Percentiles rank a stretch among this genome's conserved stretches.
phyloP scores from a whole-genome alignment of 1,284 basidiomycete species.

The Tilletia caries region DNA sequence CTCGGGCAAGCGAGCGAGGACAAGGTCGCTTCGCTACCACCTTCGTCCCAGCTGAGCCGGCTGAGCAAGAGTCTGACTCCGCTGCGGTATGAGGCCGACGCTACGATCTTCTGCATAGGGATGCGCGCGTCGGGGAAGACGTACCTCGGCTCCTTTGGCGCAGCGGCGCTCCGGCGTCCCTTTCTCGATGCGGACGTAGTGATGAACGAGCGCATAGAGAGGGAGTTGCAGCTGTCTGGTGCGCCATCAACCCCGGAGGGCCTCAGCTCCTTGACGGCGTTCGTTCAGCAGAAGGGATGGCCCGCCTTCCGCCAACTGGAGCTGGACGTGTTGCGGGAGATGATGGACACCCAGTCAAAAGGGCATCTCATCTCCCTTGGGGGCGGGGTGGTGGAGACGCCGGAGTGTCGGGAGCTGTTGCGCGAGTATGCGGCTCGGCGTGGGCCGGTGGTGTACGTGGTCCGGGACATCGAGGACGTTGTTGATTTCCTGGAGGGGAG shows the following conservation, averaged over 20 bases:
- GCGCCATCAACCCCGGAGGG: background rate
- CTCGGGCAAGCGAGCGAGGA: background rate
- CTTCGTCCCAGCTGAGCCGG: constrained; percentile 19
- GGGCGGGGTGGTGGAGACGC: constrained; percentile 88
- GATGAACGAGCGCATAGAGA: constrained; percentile 63
- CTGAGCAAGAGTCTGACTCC: constrained; percentile 31
- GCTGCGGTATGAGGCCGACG: constrained; percentile 56
- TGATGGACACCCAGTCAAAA: constrained; percentile 51
- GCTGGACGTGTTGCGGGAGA: constrained; percentile 52
- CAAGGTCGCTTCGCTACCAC: constrained; percentile 16
- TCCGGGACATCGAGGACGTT: constrained; percentile 69
- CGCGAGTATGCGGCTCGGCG: constrained; percentile 64
- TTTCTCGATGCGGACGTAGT: constrained; percentile 83
- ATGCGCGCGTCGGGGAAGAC: constrained; percentile 98
- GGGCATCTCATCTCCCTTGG: constrained; percentile 69
- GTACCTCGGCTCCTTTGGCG: constrained; percentile 76
- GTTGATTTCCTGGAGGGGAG: constrained; percentile 80
- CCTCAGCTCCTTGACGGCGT: constrained; percentile 67
- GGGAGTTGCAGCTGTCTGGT: background rate
- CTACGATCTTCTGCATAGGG: constrained; percentile 80
- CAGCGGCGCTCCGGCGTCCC: constrained; percentile 69
- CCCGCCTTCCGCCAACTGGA: constrained; percentile 66
- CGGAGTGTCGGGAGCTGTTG: constrained; percentile 63
- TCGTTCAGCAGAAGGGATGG: constrained; percentile 75
- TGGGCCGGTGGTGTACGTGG: constrained; percentile 70